Conservation (phyloP, 164 flowering plant species). For the Magnolia kwangsiensis region DNA sequence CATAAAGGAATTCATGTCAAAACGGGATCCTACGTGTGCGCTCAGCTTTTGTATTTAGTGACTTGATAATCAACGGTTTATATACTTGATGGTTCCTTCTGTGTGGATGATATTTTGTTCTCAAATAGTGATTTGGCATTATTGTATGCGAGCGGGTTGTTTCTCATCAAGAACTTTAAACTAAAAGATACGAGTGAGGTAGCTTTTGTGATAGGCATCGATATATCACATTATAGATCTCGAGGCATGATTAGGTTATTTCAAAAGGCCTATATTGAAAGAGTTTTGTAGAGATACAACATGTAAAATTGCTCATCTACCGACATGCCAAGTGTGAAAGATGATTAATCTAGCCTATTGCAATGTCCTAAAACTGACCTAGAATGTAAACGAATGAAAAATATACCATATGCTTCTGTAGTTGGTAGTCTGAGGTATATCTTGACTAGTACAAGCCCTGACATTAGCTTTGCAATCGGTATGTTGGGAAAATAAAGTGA, state of each 20-base stretch:
- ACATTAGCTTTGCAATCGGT: background rate
- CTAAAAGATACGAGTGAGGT: background rate
- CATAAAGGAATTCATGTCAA: too few species aligned
- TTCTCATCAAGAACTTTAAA: background rate
- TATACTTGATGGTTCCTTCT: background rate
- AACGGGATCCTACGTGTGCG: too few species aligned
- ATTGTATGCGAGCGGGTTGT: background rate
- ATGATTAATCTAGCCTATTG: background rate
- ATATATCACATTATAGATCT: too few species aligned
- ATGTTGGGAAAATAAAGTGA: conserved; percentile 1
- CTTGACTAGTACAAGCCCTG: background rate
- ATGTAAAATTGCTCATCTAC: background rate
- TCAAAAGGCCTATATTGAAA: background rate
- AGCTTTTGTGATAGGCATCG: too few species aligned
- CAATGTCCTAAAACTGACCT: conserved; percentile 1
- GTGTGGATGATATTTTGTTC: background rate
- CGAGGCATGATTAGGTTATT: background rate
- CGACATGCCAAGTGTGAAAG: background rate
- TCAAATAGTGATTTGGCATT: background rate
- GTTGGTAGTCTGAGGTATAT: conserved; percentile 5
- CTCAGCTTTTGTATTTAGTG: too few species aligned
- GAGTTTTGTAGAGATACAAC: background rate
- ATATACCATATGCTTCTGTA: background rate
- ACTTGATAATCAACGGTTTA: background rate
- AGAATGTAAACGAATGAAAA: background rate